Conservation (phyloP, 2,329 filamentous ascomycete species). For the Stachybotrys echinatus region DNA sequence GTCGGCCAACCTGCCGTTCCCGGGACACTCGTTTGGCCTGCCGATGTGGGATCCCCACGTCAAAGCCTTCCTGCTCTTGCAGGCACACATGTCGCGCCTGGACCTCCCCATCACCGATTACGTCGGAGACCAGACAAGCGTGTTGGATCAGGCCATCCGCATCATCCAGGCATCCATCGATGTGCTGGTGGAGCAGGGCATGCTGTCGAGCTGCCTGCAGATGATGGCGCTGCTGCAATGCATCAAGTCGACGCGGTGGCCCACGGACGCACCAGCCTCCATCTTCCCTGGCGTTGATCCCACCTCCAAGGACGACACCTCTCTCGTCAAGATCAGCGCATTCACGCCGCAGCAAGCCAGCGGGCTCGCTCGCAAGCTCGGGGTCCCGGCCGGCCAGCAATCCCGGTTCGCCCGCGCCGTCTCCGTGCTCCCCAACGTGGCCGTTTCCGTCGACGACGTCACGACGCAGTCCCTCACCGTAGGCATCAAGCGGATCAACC, state of each 20-base stretch:
- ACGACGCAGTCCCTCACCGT: constrained; percentile 61
- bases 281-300: constrained; percentile 70
- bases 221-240: constrained; percentile 86
- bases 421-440: constrained; percentile 63
- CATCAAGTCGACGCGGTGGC: constrained; percentile 91
- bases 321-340: constrained; percentile 37
- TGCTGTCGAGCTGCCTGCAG: constrained; percentile 68
- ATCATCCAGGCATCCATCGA: constrained; percentile 95
- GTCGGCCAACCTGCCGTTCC: constrained; percentile 69
- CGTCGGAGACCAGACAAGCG: constrained; percentile 84
- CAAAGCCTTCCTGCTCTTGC: constrained; percentile 88
- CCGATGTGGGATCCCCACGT: constrained; percentile 99
- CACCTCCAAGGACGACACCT: constrained; percentile 33
- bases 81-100: constrained; percentile 91
- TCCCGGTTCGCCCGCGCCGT: constrained; percentile 53
- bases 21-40: constrained; percentile 57
- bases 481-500: constrained; percentile 61
- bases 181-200: constrained; percentile 84
- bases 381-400: constrained; percentile 38
- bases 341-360: constrained; percentile 27
- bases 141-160: constrained; percentile 93
- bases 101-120: constrained; percentile 95
- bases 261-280: constrained; percentile 69
- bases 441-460: constrained; percentile 54
- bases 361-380: constrained; percentile 45